Evolutionary conservation across 2,329 filamentous ascomycete genomes (phyloP).

Genomic region (Phoma sp.): DNA sequence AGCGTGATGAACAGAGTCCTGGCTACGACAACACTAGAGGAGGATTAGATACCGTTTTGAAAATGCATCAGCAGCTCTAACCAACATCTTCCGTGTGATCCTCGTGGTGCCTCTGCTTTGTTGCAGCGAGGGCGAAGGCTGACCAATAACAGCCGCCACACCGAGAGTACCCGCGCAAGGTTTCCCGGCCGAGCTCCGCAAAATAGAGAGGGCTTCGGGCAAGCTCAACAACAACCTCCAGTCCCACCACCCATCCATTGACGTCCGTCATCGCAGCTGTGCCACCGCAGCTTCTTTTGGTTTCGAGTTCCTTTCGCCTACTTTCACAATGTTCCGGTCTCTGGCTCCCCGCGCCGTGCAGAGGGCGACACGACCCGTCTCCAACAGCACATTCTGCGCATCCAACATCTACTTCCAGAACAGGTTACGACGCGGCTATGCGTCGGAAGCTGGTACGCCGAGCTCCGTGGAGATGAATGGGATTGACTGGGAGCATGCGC

Average conservation of each 20-base stretch:
- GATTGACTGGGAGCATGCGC: constrained; percentile 27
- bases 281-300: constrained; percentile 40
- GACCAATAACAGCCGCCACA: constrained; percentile 24
- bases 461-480: constrained; percentile 21
- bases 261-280: constrained; percentile 41
- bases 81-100: constrained; percentile 1
- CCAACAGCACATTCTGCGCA: constrained; percentile 50
- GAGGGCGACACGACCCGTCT: constrained; percentile 50
- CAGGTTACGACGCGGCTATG: constrained; percentile 63
- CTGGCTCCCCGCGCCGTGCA: constrained; percentile 59
- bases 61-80: background rate
- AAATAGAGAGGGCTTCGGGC: constrained; percentile 17
- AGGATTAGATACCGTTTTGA: constrained; percentile 38
- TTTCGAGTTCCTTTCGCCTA: constrained; percentile 27
- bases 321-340: constrained; percentile 59
- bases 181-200: constrained; percentile 28
- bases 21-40: constrained; percentile 47
- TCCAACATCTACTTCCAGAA: constrained; percentile 58
- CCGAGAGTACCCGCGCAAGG: constrained; percentile 33
- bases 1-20: constrained; percentile 47
- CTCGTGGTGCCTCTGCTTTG: constrained; percentile 4
- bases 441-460: constrained; percentile 59
- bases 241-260: constrained; percentile 48
- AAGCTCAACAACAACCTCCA: constrained; percentile 47
- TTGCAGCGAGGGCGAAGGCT: constrained; percentile 5